Evolutionary conservation across 108 stramenopile species (phyloP), one percentile per base, ranked within the genome.

Genomic region (Stephanodiscus minutulus): DNA sequence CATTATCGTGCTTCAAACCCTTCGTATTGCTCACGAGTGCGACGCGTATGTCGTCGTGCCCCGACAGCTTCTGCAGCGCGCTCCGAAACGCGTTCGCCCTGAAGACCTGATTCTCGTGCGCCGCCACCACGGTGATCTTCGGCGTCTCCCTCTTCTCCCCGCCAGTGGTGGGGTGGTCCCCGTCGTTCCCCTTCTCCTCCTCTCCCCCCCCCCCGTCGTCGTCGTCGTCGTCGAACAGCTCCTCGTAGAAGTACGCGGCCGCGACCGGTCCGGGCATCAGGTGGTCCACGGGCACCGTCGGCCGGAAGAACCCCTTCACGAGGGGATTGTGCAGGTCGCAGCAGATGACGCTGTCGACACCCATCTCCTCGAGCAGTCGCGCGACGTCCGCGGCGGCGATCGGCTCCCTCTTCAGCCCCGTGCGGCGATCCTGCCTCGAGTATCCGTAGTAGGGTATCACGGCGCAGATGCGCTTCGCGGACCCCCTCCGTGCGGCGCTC

Each of bases 401-500:
- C 10, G 91, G 87, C 59, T 92, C 90, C 67, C 94, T 70, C 33
- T 69, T 70, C 61, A 79, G 69, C 3, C 75, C 64, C 41, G 81
- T 81, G 11, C 84, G 66, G 9, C 81, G 69, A 80, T 96, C 94
- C 74, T 91, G 91, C 10, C 91, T 74, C 11, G 70, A 70, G 72
- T 96, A 96, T 9, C 96, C 93, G 84, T 89, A 96, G 74, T 95
- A 96, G 1, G 96, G 96, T 53, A 96, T 88, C 11, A 96, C 88
- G 3, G 87, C 91, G 37, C 86, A 91, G 21, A 94, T 88, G 10
- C 80, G 60, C 57, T 92, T 96, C 43, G 90, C 96, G 50, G 84
- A 85, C 18, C 92, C 89, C 21, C 92, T 63, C 27, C 91, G 68
- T 15, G 91, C 52, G 5, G 91, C 79, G n/a, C 88, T 83, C 31